Evolutionary conservation across 371 early-diverging fungal genomes (phyloP), one percentile per base, ranked within the genome.

Genomic region (Mortierella sp.): DNA sequence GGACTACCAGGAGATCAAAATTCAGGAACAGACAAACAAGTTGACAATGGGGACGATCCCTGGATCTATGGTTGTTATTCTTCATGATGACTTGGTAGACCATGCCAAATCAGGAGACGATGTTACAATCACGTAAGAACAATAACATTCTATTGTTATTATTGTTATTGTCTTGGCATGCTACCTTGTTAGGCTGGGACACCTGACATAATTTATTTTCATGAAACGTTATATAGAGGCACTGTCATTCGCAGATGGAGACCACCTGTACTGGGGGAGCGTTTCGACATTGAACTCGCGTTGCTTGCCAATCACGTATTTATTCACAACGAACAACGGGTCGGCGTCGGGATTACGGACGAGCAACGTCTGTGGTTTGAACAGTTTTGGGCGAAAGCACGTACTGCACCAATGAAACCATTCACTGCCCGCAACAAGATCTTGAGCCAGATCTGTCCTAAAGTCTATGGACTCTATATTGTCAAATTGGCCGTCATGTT

Each of bases 1-100:
- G 8, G 94, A 94, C 67, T 94, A 92, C 67, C 94, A 94, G 77
- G 90, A 90, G 63, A 85, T 90, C 58, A 90, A 90, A 63, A 83
- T 94, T 28, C 94, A 94, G 78, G 94, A 94, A 75, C 91, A 90
- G 57, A 86, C 90, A 1, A 88, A 85, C 52, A 86, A 86, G 67
- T 83, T 93, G 61, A 85, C 86, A 0, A 74, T 93, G 67, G 93
- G 93, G 7, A 89, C 92, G 3, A 83, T 93, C 21, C 93, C 93
- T 10, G 73, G 90, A 22, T 90, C 93, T 9, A 90, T 93, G 58
- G 70, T 77, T 5, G 91, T 92, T 8, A 72, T 93, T n/a, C 84
- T 93, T 24, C 87, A 90, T 63, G 89, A 91, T 68, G 92, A 91
- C 66, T 70, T 93, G 1, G 92, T 92, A 9, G 93, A 93, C 67